Evolutionary conservation across 768 basidiomycete species (phyloP).

Genomic region (Tubosaeta sp.): DNA sequence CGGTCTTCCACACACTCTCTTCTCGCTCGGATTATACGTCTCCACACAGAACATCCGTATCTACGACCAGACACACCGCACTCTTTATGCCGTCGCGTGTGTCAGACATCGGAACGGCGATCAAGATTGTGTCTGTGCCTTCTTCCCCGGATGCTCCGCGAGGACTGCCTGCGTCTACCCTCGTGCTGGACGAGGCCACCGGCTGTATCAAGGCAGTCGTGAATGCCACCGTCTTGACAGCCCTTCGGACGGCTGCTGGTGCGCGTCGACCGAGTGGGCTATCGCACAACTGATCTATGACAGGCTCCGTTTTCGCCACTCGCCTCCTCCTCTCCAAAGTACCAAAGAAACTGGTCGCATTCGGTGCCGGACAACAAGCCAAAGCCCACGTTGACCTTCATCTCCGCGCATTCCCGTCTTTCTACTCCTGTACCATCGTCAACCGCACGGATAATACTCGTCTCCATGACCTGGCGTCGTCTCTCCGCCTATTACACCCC

Average conservation of each 20-base stretch:
- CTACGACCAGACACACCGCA: constrained; percentile 50
- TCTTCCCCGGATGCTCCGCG: constrained; percentile 33
- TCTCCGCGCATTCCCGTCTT: constrained; percentile 51
- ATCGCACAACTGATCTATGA: background rate
- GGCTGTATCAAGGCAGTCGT: constrained; percentile 72
- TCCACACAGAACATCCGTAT: constrained; percentile 61
- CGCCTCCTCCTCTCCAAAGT: constrained; percentile 42
- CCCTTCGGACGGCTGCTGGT: constrained; percentile 82
- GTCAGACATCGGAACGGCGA: constrained; percentile 47
- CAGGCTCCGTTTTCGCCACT: constrained; percentile 69
- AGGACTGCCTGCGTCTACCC: constrained; percentile 74
- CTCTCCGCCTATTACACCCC: constrained; percentile 29
- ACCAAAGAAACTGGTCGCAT: constrained; percentile 51
- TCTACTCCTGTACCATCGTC: constrained; percentile 53
- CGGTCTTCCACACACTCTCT: constrained; percentile 51
- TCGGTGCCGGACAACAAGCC: constrained; percentile 74
- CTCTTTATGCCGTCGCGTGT: constrained; percentile 85
- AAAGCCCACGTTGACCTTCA: constrained; percentile 61
- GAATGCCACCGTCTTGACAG: constrained; percentile 75
- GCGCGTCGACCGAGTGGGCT: constrained; percentile 2
- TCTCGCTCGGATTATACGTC: constrained; percentile 20
- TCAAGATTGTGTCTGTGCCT: constrained; percentile 84
- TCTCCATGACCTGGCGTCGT: constrained; percentile 33
- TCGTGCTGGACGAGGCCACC: constrained; percentile 67
- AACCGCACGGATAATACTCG: constrained; percentile 57